Base-by-base conservation (phyloP, 23 red algal genomes). In the Gracilariopsis chorda region DNA sequence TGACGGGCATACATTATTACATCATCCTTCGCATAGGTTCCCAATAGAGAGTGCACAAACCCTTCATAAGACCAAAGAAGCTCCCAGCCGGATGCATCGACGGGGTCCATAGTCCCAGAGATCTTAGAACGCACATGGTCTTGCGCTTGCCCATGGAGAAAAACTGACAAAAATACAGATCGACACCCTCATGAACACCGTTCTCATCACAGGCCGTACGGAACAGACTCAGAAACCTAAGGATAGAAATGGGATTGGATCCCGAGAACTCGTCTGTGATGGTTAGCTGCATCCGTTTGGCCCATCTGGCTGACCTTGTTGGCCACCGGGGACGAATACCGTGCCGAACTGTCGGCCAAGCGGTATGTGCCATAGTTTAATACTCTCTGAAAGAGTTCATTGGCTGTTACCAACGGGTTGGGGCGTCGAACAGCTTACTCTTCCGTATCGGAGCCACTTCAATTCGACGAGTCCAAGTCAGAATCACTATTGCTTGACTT, bases 11-110 rank as follows among this genome's bases (percentile, higher is more conserved):
- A 44, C 48, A 51, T 37, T 12, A 81, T 59, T 49, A 55, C 77
- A 9, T 56, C 77, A 55, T 81, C 47, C n/a, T 44, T 81, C 45
- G 77, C 77, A 57, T 81, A 81, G n/a, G 47, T 81, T 39, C n/a
- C 3, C 25, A 81, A 32, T 17, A 56, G 51, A 36, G 29, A 81
- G 77, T 57, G 45, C 8, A 58, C 77, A 14, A 81, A 44, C 29
- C 58, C 48, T 35, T 44, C 21, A 59, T 81, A 81, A 8, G 64
- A 71, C 64, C 64, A 7, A 17, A 71, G 64, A 6, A 71, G 64
- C 36, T 71, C 39, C 8, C 64, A 32, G n/a, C 32, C 33, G 33
- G 30, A 2, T 44, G 16, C 64, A 41, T 71, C 23, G 39, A 71
- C 23, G 30, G 64, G 33, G 8, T 41, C 39, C 2, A 3, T 71